These are phyloP conservation scores for Cercophora newfieldiana DNA, from an alignment of 495 filamentous ascomycete genomes.

Conservation along the genomic window DNA sequence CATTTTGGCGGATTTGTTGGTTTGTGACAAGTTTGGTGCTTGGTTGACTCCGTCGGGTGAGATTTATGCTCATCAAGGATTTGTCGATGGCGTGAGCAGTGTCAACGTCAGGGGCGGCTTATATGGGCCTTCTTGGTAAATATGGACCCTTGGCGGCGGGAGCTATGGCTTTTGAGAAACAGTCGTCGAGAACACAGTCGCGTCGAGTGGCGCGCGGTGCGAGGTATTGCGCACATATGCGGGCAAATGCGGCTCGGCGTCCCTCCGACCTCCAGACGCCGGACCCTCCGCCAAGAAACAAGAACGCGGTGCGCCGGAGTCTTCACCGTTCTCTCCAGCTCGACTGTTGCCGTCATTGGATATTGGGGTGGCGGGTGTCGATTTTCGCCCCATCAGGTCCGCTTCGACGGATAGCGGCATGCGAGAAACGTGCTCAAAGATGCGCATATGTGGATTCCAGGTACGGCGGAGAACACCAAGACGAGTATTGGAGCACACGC, in stretches of 20 bases:
- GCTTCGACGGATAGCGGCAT: slow-evolving; percentile 8
- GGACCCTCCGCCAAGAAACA: slow-evolving; percentile 3
- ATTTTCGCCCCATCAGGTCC: slow-evolving; percentile 12
- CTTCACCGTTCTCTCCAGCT: too few relatives aligned
- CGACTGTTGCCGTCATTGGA: too few relatives aligned
- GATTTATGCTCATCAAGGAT: not conserved
- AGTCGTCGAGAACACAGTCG: too few relatives aligned
- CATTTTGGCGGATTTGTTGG: not conserved
- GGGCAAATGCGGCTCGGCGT: not conserved
- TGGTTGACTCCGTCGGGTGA: not conserved
- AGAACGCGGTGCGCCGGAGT: not conserved
- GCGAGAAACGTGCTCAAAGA: slow-evolving; percentile 32
- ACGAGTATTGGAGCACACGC: not conserved
- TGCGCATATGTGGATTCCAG: slow-evolving; percentile 10
- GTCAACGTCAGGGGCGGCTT: too few relatives aligned
- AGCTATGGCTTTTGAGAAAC: too few relatives aligned
- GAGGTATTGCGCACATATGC: slow-evolving; percentile 6
- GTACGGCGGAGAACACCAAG: not conserved
- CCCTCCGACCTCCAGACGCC: not conserved
- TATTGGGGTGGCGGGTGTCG: too few relatives aligned
- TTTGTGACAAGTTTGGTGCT: not conserved
- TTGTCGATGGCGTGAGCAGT: not conserved
- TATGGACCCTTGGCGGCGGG: too few relatives aligned
- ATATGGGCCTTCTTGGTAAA: too few relatives aligned
- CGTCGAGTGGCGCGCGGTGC: not conserved